These are phyloP conservation scores for Dactylellina leptospora DNA, from an alignment of 2,329 filamentous ascomycete genomes.

Conservation along the genomic window DNA sequence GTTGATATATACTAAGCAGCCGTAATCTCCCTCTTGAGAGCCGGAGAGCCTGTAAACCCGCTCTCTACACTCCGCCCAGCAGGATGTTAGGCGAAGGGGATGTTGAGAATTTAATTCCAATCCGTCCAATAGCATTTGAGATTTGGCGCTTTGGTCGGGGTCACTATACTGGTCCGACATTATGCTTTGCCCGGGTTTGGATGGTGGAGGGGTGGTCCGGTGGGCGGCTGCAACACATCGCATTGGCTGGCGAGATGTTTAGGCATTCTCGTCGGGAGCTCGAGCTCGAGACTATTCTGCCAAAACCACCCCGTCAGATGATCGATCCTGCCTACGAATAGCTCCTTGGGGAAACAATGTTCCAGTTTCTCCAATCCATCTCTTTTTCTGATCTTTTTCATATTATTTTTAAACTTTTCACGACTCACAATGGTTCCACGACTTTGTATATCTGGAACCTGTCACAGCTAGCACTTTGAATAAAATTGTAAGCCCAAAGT, in stretches of 20 bases:
- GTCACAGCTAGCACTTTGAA: neutral
- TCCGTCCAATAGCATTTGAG: slow-evolving; percentile 41
- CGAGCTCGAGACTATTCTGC: slow-evolving; percentile 7
- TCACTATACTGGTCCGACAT: slow-evolving; percentile 32
- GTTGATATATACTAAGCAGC: slow-evolving; percentile 49
- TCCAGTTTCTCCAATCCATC: neutral
- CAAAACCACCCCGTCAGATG: slow-evolving; percentile 12
- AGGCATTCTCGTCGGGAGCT: slow-evolving; percentile 17
- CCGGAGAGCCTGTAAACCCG: slow-evolving; percentile 40
- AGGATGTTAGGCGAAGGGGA: slow-evolving; percentile 33
- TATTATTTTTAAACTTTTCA: slow-evolving; percentile 7
- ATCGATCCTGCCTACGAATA: slow-evolving; percentile 6
- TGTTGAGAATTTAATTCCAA: slow-evolving; percentile 52
- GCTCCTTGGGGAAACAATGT: neutral
- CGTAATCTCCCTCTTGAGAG: slow-evolving; percentile 40
- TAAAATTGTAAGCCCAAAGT: neutral
- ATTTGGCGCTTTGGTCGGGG: slow-evolving; percentile 47
- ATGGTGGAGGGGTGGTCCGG: slow-evolving; percentile 36
- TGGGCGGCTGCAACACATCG: slow-evolving; percentile 52
- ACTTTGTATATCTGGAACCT: neutral
- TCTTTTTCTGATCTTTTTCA: neutral
- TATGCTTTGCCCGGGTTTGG: slow-evolving; percentile 49
- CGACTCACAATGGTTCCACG: neutral
- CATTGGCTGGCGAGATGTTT: slow-evolving; percentile 18
- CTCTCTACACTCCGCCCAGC: slow-evolving; percentile 32